These are phyloP conservation scores for Wickerhamomyces sp. DNA, from an alignment of 1,139 yeast species.

Conservation along the genomic window DNA sequence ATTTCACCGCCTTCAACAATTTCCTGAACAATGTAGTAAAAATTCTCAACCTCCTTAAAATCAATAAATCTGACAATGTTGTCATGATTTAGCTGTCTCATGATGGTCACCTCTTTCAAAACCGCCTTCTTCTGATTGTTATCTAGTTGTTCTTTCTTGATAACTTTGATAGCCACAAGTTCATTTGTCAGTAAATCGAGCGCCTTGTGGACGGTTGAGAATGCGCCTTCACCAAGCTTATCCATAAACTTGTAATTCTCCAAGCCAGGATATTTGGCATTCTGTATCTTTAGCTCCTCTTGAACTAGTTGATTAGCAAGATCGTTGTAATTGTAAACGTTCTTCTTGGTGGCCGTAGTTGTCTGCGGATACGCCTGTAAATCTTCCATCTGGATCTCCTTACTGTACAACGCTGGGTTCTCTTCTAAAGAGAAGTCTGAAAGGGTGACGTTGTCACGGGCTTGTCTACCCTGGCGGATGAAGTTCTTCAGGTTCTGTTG, in stretches of 20 bases:
- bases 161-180: conserved; percentile 78
- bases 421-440: too few species aligned
- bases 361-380: too few species aligned
- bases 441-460: conserved; percentile 32
- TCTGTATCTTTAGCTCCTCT: conserved; percentile 18
- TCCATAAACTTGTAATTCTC: conserved; percentile 28
- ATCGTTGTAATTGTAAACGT: conserved; percentile 20
- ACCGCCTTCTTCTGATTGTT: conserved; percentile 53
- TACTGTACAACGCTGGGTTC: too few species aligned
- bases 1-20: conserved; percentile 91
- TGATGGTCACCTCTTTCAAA: conserved; percentile 78
- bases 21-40: conserved; percentile 68
- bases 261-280: conserved; percentile 18
- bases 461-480: conserved; percentile 81
- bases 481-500: conserved; percentile 64
- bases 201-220: conserved; percentile 81
- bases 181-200: conserved; percentile 39
- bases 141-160: conserved; percentile 62
- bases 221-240: conserved; percentile 82
- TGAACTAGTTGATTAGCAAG: conserved; percentile 22
- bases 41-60: conserved; percentile 38
- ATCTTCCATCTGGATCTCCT: too few species aligned
- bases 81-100: conserved; percentile 68
- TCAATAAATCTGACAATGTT: conserved; percentile 70
- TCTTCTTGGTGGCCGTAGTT: background rate